phyloP scores from a whole-genome alignment of 2,329 filamentous ascomycete species.

The Triangularia setosa region DNA sequence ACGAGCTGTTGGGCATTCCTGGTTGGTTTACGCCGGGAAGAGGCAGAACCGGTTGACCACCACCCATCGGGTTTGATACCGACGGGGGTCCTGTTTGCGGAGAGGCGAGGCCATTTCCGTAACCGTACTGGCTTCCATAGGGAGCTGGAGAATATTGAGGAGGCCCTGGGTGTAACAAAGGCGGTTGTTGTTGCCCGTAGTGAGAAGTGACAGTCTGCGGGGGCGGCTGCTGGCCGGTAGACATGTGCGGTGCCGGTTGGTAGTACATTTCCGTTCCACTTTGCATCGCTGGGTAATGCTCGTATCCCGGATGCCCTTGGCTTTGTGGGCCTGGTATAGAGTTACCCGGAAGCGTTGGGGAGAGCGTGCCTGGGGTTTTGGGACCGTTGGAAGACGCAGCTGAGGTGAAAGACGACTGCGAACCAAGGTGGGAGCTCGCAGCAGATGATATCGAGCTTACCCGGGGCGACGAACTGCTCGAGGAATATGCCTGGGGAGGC shows the following conservation, averaged over 20 bases:
- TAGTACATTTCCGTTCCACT: constrained; percentile 84
- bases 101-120: constrained; percentile 75
- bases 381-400: constrained; percentile 58
- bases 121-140: constrained; percentile 69
- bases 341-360: constrained; percentile 57
- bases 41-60: constrained; percentile 61
- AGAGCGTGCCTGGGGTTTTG: constrained; percentile 62
- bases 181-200: constrained; percentile 66
- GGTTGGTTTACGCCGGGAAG: constrained; percentile 58
- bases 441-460: constrained; percentile 67
- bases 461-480: constrained; percentile 70
- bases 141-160: constrained; percentile 60
- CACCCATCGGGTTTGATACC: constrained; percentile 65
- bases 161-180: constrained; percentile 69
- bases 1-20: constrained; percentile 51
- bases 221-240: constrained; percentile 68
- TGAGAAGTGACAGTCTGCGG: constrained; percentile 80
- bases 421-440: constrained; percentile 48
- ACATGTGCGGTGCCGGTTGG: constrained; percentile 67
- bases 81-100: constrained; percentile 65
- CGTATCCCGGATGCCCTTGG: constrained; percentile 39
- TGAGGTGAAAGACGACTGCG: constrained; percentile 53
- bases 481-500: constrained; percentile 65
- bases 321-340: constrained; percentile 39
- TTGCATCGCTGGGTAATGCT: constrained; percentile 67